Conservation (phyloP, 1,139 yeast species). For the Saccharomyces hybrid region DNA sequence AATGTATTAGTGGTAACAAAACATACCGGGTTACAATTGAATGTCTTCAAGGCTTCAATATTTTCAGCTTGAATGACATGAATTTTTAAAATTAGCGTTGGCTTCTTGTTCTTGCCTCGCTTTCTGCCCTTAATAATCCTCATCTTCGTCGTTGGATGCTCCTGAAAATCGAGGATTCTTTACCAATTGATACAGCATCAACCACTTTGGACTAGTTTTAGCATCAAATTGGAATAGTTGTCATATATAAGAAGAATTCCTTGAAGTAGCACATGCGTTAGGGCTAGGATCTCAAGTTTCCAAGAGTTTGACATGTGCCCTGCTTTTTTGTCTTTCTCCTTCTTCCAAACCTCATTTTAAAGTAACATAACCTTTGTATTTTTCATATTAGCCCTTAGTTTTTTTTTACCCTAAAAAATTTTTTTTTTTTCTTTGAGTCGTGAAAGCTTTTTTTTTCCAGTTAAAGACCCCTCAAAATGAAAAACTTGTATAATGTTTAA, state of each 20-base stretch:
- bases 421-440: not conserved
- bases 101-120: constrained; percentile 10
- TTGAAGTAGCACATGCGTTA: not conserved
- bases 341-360: not conserved
- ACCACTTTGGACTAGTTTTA: not conserved
- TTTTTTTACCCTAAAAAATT: not conserved
- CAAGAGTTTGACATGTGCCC: not conserved
- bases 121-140: constrained; percentile 16
- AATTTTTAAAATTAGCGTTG: constrained; percentile 17
- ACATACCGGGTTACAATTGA: constrained; percentile 28
- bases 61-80: constrained; percentile 20
- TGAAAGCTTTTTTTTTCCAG: not conserved
- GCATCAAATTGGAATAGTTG: not conserved
- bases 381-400: not conserved
- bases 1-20: constrained; percentile 24
- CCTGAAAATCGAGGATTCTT: not conserved
- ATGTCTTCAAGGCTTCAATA: constrained; percentile 20
- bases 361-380: not conserved
- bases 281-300: not conserved
- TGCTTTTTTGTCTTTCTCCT: not conserved
- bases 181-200: not conserved
- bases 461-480: not conserved
- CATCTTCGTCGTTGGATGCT: constrained; percentile 7
- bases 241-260: not conserved
- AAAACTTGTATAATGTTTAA: not conserved